These are phyloP conservation scores for Scheffersomyces coipomensis DNA, from an alignment of 805 yeast genomes.

Conservation along the genomic window DNA sequence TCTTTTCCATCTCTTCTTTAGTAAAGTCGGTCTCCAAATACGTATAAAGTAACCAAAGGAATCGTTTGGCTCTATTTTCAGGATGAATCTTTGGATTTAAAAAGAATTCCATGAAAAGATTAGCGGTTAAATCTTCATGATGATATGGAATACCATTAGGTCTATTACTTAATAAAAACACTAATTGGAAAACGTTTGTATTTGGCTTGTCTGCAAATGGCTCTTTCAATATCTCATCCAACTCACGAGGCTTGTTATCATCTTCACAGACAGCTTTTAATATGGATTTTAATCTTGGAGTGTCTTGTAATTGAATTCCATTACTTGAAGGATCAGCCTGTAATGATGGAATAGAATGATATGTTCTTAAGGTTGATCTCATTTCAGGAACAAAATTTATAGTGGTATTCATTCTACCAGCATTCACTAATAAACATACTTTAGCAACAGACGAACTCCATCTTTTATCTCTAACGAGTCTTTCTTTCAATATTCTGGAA, in stretches of 20 bases:
- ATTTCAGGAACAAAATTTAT: conserved; percentile 92
- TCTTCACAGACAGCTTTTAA: conserved; percentile 83
- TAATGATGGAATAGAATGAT: conserved; percentile 87
- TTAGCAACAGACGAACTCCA: conserved; percentile 72
- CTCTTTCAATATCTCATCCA: conserved; percentile 43
- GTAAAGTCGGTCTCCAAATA: conserved; percentile 72
- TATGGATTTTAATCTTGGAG: conserved; percentile 89
- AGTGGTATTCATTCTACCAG: conserved; percentile 93
- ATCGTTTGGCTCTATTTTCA: conserved; percentile 62
- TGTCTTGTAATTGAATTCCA: conserved; percentile 82
- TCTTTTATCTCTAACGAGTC: conserved; percentile 60
- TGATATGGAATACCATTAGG: conserved; percentile 49
- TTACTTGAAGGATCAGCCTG: conserved; percentile 62
- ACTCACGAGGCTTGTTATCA: conserved; percentile 42
- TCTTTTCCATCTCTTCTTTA: conserved; percentile 45
- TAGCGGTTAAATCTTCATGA: conserved; percentile 17
- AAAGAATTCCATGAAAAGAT: conserved; percentile 71
- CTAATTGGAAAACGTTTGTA: conserved; percentile 62
- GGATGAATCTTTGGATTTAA: conserved; percentile 62
- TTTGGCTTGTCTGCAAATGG: conserved; percentile 43
- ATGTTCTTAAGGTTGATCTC: conserved; percentile 90
- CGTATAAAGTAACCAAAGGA: conserved; percentile 81
- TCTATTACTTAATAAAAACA: conserved; percentile 71
- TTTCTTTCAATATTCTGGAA: conserved; percentile 78
- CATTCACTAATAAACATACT: conserved; percentile 82